These are phyloP conservation scores for Triglochin maritima DNA, from an alignment of 106 monocot genomes.

Conservation along the genomic window DNA sequence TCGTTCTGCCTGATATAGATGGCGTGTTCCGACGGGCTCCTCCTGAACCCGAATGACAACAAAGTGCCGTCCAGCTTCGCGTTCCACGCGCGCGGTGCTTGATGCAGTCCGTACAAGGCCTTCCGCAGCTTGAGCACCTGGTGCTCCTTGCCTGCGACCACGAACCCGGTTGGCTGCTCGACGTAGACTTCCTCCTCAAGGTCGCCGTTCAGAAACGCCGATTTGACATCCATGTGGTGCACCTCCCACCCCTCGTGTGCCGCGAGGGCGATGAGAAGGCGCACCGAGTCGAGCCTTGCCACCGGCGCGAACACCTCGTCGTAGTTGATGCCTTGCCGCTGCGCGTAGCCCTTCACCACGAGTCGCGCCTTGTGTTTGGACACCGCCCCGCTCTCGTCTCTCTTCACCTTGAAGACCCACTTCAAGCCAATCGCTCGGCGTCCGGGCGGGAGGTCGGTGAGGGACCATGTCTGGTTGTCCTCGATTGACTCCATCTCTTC, in stretches of 20 bases:
- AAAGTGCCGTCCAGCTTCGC: not conserved
- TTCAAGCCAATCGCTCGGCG: conserved; percentile 1
- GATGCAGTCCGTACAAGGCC: conserved; percentile 12
- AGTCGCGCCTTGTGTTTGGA: conserved; percentile 3
- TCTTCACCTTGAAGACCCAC: conserved; percentile 6
- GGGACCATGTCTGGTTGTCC: conserved; percentile 1
- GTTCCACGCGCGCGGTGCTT: conserved; percentile 13
- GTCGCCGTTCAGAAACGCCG: conserved; percentile 8
- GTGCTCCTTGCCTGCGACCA: conserved; percentile 1
- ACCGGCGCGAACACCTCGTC: conserved; percentile 1
- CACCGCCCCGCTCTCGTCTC: not conserved
- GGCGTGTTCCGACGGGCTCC: not conserved
- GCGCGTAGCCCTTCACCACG: not conserved
- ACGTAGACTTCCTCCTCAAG: conserved; percentile 6
- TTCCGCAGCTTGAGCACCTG: conserved; percentile 9
- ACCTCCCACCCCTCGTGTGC: conserved; percentile 8
- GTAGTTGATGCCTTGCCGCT: conserved; percentile 7
- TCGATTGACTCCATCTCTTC: conserved; percentile 3
- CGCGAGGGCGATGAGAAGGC: conserved; percentile 7
- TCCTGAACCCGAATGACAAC: not conserved
- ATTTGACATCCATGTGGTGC: conserved; percentile 11
- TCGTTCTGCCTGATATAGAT: not conserved
- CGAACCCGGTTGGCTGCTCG: conserved; percentile 2
- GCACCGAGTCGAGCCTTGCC: conserved; percentile 1
- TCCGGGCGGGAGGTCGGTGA: not conserved